Evolutionary conservation across 495 filamentous ascomycete species (phyloP).

Genomic region (Penicillium angulare): DNA sequence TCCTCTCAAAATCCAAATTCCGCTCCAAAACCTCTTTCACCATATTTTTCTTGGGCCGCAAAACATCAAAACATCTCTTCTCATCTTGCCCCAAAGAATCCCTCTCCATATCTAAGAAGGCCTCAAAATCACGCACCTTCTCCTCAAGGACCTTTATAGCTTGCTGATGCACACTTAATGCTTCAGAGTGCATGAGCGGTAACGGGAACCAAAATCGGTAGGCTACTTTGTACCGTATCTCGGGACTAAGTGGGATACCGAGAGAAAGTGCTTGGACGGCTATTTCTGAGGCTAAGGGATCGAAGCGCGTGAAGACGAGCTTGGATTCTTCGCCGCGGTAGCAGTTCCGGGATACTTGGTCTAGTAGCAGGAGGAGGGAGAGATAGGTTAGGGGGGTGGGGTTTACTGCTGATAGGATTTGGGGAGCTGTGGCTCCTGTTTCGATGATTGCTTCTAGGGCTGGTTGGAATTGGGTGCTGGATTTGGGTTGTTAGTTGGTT

Average conservation of each 20-base stretch:
- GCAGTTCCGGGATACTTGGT: slow-evolving; percentile 35
- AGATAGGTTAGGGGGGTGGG: slow-evolving; percentile 22
- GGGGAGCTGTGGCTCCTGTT: slow-evolving; percentile 12
- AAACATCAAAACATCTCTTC: slow-evolving; percentile 11
- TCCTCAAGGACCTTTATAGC: slow-evolving; percentile 20
- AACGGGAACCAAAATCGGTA: slow-evolving; percentile 34
- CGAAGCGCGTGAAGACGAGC: slow-evolving; percentile 28
- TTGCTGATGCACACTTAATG: slow-evolving; percentile 23
- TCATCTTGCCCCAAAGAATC: slow-evolving; percentile 15
- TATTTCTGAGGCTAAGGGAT: slow-evolving; percentile 26
- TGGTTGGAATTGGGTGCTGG: slow-evolving; percentile 25
- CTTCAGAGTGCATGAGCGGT: slow-evolving; percentile 36
- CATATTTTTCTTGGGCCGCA: slow-evolving; percentile 14
- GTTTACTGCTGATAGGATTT: slow-evolving; percentile 23
- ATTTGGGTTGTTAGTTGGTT: not conserved
- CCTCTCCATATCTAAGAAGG: slow-evolving; percentile 12
- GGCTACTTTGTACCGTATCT: slow-evolving; percentile 25
- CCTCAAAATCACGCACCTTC: slow-evolving; percentile 17
- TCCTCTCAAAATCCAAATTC: slow-evolving; percentile 20
- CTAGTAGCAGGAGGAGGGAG: slow-evolving; percentile 25
- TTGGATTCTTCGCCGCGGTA: slow-evolving; percentile 29
- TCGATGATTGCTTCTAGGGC: slow-evolving; percentile 23
- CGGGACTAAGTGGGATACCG: slow-evolving; percentile 16
- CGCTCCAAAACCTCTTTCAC: slow-evolving; percentile 7
- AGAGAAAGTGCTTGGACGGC: slow-evolving; percentile 19